phyloP scores from a whole-genome alignment of 306 rosid species.

The Cercis canadensis region DNA sequence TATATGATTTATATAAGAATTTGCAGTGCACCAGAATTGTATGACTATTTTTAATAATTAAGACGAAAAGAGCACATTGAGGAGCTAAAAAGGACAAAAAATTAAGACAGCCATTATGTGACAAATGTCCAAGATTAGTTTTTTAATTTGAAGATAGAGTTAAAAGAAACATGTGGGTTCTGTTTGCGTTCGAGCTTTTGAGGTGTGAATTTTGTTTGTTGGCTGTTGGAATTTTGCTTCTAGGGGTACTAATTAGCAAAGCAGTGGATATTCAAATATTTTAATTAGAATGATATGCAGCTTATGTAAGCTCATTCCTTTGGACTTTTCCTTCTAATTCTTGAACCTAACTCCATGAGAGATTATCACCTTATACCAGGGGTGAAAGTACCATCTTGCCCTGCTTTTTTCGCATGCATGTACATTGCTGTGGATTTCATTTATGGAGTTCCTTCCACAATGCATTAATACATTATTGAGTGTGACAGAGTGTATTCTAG shows the following conservation, averaged over 20 bases:
- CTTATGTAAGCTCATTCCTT: slow-evolving; percentile 49
- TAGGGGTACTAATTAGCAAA: slow-evolving; percentile 47
- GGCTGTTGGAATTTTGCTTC: slow-evolving; percentile 66
- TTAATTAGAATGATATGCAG: slow-evolving; percentile 40
- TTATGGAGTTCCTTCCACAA: slow-evolving; percentile 2
- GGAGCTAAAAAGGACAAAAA: slow-evolving; percentile 40
- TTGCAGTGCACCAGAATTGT: slow-evolving; percentile 43
- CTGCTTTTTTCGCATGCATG: slow-evolving; percentile 13
- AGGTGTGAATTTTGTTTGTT: slow-evolving; percentile 78
- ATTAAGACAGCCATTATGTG: slow-evolving; percentile 55
- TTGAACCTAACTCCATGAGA: slow-evolving; percentile 39
- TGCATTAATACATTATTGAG: too few species aligned
- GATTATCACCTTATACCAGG: slow-evolving; percentile 27
- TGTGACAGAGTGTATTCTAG: too few species aligned
- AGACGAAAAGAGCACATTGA: slow-evolving; percentile 39
- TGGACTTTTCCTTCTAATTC: slow-evolving; percentile 66
- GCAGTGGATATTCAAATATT: slow-evolving; percentile 37
- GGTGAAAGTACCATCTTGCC: slow-evolving; percentile 46
- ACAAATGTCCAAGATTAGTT: slow-evolving; percentile 49
- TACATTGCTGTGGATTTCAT: slow-evolving; percentile 20
- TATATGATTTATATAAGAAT: slow-evolving; percentile 12
- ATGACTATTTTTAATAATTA: slow-evolving; percentile 23
- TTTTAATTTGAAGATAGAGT: slow-evolving; percentile 36
- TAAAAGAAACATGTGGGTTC: slow-evolving; percentile 58
- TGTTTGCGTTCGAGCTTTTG: slow-evolving; percentile 70